A percentile compares a stretch with the other conserved stretches of the same genome.
Conservation (phyloP, 176 grass and related monocot species). For the Elymus sibiricus region DNA sequence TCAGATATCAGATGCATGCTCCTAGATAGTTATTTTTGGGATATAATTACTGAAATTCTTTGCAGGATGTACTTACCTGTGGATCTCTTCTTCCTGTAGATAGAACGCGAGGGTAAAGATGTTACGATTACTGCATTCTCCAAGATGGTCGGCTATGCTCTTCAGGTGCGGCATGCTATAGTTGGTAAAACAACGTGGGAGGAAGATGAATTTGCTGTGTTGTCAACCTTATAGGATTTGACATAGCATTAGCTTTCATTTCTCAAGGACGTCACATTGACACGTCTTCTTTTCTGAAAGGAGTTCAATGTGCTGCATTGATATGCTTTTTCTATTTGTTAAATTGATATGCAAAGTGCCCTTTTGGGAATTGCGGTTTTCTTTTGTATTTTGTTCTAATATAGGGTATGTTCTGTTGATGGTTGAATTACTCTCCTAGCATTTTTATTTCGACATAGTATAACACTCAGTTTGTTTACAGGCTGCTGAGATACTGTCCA, state of each 20-base stretch:
- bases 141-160: conserved; percentile 97
- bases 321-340: neutral
- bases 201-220: neutral
- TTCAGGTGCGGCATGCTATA: conserved; percentile 56
- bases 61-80: conserved; percentile 11
- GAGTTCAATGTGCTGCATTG: conserved; percentile 6
- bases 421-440: neutral
- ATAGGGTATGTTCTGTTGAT: neutral
- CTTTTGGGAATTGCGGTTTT: neutral
- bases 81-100: conserved; percentile 48
- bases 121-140: conserved; percentile 88
- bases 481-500: conserved; percentile 86
- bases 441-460: neutral
- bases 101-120: conserved; percentile 88
- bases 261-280: neutral
- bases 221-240: neutral
- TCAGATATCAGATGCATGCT: neutral
- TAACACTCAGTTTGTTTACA: conserved; percentile 43
- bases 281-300: conserved; percentile 1
- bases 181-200: neutral
- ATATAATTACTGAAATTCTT: conserved; percentile 11
- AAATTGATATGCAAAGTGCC: neutral
- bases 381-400: neutral
- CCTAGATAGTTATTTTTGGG: conserved; percentile 10
- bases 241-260: neutral